These are phyloP conservation scores for Botryotinia calthae DNA, from an alignment of 2,329 filamentous ascomycete genomes.

Conservation along the genomic window DNA sequence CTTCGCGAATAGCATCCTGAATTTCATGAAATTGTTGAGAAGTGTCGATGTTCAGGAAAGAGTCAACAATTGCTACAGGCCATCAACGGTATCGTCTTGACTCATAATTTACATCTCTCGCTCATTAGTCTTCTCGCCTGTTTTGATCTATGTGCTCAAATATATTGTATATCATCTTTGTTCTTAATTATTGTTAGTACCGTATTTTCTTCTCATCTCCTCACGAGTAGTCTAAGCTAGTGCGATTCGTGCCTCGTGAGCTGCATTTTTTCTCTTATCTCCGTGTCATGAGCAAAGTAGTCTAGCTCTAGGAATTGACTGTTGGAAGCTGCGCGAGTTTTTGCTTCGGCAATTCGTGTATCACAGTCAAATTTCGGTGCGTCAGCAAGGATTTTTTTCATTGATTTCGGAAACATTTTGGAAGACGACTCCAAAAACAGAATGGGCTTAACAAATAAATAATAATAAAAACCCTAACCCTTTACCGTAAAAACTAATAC, in stretches of 20 bases:
- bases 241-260: background rate
- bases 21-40: background rate
- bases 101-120: background rate
- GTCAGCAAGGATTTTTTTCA: background rate
- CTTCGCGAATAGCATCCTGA: background rate
- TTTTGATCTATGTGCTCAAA: background rate
- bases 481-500: too few relatives aligned
- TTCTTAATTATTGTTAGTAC: background rate
- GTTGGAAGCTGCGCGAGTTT: background rate
- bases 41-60: background rate
- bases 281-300: background rate
- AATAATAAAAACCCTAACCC: background rate
- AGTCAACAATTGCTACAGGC: background rate
- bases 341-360: background rate
- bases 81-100: background rate
- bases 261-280: background rate
- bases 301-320: background rate
- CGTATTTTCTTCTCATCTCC: background rate
- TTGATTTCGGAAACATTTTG: too few relatives aligned
- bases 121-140: background rate
- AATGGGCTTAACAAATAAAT: background rate
- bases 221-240: background rate
- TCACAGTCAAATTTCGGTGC: background rate
- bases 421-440: background rate
- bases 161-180: background rate